phyloP scores from a whole-genome alignment of 2,329 filamentous ascomycete genomes.

The Apiospora malaysiana region DNA sequence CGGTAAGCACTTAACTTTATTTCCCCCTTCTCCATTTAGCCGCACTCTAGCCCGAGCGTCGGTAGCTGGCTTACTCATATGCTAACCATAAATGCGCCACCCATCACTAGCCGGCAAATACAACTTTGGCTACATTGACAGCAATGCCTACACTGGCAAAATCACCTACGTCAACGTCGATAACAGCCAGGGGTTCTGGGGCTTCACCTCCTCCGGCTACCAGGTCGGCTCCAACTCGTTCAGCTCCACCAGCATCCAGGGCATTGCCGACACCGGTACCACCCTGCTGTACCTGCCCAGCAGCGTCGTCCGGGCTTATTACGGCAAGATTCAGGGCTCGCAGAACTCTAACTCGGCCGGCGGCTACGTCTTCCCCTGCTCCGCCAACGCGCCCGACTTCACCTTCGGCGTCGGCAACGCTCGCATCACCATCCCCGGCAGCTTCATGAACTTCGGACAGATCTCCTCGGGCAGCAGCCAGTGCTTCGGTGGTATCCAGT shows the following conservation, averaged over 20 bases:
- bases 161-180: constrained; percentile 38
- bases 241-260: constrained; percentile 5
- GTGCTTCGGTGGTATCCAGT: constrained; percentile 73
- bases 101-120: constrained; percentile 37
- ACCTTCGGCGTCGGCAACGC: constrained; percentile 53
- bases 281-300: constrained; percentile 59
- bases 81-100: neutral
- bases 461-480: constrained; percentile 47
- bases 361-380: constrained; percentile 61
- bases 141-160: constrained; percentile 33
- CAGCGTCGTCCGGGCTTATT: constrained; percentile 57
- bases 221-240: constrained; percentile 29
- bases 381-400: constrained; percentile 53
- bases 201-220: constrained; percentile 38
- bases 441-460: constrained; percentile 55
- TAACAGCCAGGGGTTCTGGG: constrained; percentile 41
- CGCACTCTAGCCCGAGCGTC: neutral
- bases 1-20: constrained; percentile 9
- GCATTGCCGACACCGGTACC: constrained; percentile 65
- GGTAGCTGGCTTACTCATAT: neutral
- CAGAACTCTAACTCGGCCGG: constrained; percentile 44
- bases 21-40: neutral
- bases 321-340: constrained; percentile 52
- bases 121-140: constrained; percentile 43
- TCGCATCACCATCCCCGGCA: constrained; percentile 55